phyloP scores from a whole-genome alignment of 257 asterid genomes.

The Solanum dulcamara region DNA sequence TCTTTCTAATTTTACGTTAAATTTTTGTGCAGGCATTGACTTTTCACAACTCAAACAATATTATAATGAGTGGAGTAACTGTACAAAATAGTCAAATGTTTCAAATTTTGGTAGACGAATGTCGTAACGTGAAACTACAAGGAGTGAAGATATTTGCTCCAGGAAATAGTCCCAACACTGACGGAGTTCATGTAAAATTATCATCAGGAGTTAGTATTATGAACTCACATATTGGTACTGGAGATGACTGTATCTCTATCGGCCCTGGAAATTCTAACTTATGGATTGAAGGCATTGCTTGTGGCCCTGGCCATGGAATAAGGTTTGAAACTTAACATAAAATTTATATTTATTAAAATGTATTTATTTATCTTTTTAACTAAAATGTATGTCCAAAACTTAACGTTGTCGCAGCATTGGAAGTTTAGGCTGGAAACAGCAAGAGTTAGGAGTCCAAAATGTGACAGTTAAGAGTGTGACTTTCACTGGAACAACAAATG shows the following conservation, averaged over 20 bases:
- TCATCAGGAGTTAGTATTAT: slow-evolving; percentile 4
- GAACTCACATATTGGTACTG: slow-evolving; percentile 14
- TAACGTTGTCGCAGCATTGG: slow-evolving; percentile 5
- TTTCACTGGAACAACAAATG: slow-evolving; percentile 1
- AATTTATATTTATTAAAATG: not conserved
- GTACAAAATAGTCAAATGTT: slow-evolving; percentile 17
- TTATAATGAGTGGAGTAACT: slow-evolving; percentile 3
- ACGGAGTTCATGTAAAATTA: slow-evolving; percentile 18
- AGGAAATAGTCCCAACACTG: slow-evolving; percentile 20
- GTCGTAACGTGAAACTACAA: not conserved
- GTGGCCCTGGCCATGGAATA: slow-evolving; percentile 28
- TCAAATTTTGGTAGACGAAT: slow-evolving; percentile 8
- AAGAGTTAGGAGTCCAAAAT: slow-evolving; percentile 11
- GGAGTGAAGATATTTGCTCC: slow-evolving; percentile 2
- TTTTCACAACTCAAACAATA: not conserved
- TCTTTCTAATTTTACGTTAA: not conserved
- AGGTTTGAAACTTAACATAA: not conserved
- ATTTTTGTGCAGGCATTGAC: slow-evolving; percentile 11
- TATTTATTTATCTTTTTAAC: not conserved
- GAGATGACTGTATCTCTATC: not conserved
- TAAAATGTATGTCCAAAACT: not conserved
- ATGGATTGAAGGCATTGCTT: slow-evolving; percentile 9
- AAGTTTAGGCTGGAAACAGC: slow-evolving; percentile 2
- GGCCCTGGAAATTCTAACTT: not conserved
- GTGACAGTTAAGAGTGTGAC: not conserved